phyloP scores from a whole-genome alignment of 2,329 filamentous ascomycete genomes.

The Remersonia thermophila region DNA sequence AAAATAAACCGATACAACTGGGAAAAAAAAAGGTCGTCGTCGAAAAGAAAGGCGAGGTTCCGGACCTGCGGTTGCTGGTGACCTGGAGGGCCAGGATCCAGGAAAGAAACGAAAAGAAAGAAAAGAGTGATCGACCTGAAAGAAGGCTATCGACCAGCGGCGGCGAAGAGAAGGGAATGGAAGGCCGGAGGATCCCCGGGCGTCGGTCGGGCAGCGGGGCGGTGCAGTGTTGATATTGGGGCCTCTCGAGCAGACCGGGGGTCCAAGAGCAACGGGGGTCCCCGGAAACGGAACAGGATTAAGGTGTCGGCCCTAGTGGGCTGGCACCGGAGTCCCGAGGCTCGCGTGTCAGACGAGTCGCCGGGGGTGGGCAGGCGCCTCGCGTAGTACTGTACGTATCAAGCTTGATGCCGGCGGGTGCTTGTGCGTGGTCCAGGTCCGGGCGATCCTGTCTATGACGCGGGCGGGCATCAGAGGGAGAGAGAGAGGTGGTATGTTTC shows the following conservation, averaged over 20 bases:
- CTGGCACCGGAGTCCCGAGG: constrained; percentile 24
- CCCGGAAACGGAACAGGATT: constrained; percentile 12
- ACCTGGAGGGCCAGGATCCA: constrained; percentile 19
- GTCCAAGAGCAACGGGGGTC: constrained; percentile 3
- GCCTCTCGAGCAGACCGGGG: constrained; percentile 6
- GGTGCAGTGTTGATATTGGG: constrained; percentile 21
- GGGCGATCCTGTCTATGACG: constrained; percentile 38
- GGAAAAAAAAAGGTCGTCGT: constrained; percentile 17
- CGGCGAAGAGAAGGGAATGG: constrained; percentile 21
- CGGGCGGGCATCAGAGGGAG: constrained; percentile 37
- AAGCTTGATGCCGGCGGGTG: constrained; percentile 26
- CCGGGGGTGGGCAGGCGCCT: constrained; percentile 24
- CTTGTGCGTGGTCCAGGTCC: constrained; percentile 37
- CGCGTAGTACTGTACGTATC: too few species aligned
- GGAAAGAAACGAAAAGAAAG: constrained; percentile 12
- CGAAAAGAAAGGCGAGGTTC: constrained; percentile 32
- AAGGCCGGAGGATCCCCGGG: constrained; percentile 17
- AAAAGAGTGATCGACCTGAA: constrained; percentile 35
- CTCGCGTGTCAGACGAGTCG: constrained; percentile 29
- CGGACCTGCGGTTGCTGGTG: constrained; percentile 35
- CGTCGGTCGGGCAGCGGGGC: constrained; percentile 15
- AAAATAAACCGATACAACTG: constrained; percentile 10
- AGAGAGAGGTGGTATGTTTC: constrained; percentile 22
- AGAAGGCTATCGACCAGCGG: constrained; percentile 40
- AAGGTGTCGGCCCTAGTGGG: constrained; percentile 24